Evolutionary conservation across 495 filamentous ascomycete species (phyloP).

Genomic region (Xylaria bambusicola): DNA sequence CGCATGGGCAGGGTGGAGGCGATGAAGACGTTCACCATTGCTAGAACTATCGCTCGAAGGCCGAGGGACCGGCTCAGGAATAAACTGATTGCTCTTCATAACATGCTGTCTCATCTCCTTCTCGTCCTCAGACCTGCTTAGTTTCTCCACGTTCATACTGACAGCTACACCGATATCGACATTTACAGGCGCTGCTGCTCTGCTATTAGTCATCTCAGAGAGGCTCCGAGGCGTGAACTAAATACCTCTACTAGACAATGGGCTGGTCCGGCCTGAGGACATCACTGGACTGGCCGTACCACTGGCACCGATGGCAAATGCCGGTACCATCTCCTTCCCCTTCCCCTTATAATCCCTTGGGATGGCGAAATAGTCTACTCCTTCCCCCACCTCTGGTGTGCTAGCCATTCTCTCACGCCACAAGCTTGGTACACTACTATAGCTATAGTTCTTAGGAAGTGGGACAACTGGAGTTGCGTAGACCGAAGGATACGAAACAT

Average conservation of each 20-base stretch:
- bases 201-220: conserved; percentile 19
- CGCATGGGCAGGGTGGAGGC: conserved; percentile 20
- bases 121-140: conserved; percentile 24
- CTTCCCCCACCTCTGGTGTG: conserved; percentile 18
- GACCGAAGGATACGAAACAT: conserved; percentile 44
- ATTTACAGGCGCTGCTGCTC: conserved; percentile 21
- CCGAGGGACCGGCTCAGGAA: conserved; percentile 10
- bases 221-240: conserved; percentile 20
- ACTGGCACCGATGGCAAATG: conserved; percentile 10
- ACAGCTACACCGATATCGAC: conserved; percentile 13
- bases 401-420: conserved; percentile 29
- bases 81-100: conserved; percentile 12
- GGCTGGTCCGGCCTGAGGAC: conserved; percentile 21
- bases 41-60: conserved; percentile 15
- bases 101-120: conserved; percentile 18
- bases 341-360: conserved; percentile 27
- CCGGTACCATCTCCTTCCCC: conserved; percentile 20
- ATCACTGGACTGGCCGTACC: conserved; percentile 11
- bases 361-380: conserved; percentile 18
- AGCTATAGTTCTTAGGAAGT: conserved; percentile 45
- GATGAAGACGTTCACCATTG: conserved; percentile 17
- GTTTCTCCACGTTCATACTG: conserved; percentile 16
- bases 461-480: conserved; percentile 44
- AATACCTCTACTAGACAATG: conserved; percentile 23
- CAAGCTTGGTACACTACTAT: conserved; percentile 37